Conservation (phyloP, 2,329 filamentous ascomycete species). For the Monosporascus ibericus region DNA sequence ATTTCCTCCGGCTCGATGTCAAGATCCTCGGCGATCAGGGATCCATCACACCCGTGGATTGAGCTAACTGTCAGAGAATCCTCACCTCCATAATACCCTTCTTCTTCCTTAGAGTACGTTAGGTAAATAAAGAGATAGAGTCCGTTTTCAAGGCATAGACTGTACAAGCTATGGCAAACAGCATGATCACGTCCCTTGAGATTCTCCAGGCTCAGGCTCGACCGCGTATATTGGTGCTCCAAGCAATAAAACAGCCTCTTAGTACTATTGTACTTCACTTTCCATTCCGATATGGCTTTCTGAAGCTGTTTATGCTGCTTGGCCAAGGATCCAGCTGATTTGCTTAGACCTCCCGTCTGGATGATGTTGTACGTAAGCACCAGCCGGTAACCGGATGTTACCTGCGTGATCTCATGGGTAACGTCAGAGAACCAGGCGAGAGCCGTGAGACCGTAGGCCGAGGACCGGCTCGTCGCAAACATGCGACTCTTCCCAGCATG, state of each 20-base stretch:
- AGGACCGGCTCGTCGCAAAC: constrained; percentile 20
- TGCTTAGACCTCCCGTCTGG: constrained; percentile 6
- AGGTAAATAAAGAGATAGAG: background rate
- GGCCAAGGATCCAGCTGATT: constrained; percentile 1
- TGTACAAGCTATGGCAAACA: background rate
- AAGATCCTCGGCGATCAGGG: background rate
- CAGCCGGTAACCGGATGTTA: constrained; percentile 35
- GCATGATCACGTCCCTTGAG: background rate
- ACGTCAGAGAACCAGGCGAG: constrained; percentile 41
- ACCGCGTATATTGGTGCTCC: background rate
- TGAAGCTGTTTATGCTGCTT: constrained; percentile 1
- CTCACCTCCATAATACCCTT: background rate
- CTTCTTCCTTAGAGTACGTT: background rate
- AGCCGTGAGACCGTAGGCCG: constrained; percentile 20
- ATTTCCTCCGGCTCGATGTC: background rate
- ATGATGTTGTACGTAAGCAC: constrained; percentile 43
- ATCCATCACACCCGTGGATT: background rate
- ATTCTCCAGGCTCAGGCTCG: background rate
- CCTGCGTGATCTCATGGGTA: constrained; percentile 35
- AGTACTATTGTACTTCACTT: background rate
- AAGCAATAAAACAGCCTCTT: background rate
- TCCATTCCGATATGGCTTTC: background rate
- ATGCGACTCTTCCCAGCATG: constrained; percentile 21
- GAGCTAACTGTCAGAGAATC: background rate
- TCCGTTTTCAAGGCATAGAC: background rate